Evolutionary conservation across 129 eudicot species (phyloP).

Genomic region (Mikania micrantha): DNA sequence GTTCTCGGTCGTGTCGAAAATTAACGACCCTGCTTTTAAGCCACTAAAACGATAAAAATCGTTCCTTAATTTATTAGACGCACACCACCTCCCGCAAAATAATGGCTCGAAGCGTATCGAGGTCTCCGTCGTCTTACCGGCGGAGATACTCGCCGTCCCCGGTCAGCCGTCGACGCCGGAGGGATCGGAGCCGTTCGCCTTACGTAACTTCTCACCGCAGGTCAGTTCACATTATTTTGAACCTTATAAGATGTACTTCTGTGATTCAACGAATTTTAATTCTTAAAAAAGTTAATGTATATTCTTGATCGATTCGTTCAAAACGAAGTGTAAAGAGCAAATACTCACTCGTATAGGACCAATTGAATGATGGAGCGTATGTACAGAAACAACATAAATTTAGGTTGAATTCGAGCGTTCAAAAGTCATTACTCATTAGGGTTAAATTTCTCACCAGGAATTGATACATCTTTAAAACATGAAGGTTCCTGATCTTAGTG

Average conservation of each 20-base stretch:
- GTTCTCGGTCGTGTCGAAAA: too few relatives aligned
- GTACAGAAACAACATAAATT: background rate
- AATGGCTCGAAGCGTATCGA: constrained; percentile 49
- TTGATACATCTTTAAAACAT: background rate
- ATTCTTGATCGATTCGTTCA: background rate
- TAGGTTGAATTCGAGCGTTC: background rate
- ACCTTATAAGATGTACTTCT: background rate
- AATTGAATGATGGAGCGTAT: background rate
- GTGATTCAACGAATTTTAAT: background rate
- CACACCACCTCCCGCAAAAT: background rate
- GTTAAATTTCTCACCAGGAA: background rate
- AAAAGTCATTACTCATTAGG: background rate
- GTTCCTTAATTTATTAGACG: too few relatives aligned
- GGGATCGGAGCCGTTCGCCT: constrained; percentile 54
- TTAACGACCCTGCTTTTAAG: too few relatives aligned
- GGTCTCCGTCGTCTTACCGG: constrained; percentile 56
- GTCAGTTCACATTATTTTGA: constrained; percentile 13
- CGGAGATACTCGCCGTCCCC: constrained; percentile 50
- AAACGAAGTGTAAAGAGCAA: background rate
- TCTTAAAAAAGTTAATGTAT: background rate
- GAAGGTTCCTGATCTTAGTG: too few relatives aligned
- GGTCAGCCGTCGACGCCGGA: constrained; percentile 31
- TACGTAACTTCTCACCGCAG: constrained; percentile 30
- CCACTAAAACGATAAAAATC: too few relatives aligned
- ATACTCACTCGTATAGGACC: background rate